Percentiles rank a stretch among this genome's conserved stretches.
Evolutionary conservation across 2,329 filamentous ascomycete genomes (phyloP).

Genomic region (Aspergillus clavatus): DNA sequence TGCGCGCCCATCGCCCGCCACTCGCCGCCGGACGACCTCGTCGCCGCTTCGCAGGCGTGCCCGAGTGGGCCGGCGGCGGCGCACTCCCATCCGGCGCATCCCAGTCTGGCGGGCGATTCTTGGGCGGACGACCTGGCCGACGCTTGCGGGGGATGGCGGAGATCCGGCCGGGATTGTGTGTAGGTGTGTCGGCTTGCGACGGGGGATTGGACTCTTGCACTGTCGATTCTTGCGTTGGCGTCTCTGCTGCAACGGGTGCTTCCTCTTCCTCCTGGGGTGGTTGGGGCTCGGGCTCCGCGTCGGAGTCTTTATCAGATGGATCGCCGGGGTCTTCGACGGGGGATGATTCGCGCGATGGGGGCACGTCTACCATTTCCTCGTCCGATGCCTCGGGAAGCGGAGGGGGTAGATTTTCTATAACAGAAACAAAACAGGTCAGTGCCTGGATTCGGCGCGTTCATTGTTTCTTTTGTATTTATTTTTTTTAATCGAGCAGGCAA

Average conservation of each 20-base stretch:
- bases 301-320: slow-evolving; percentile 21
- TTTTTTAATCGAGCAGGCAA: slow-evolving; percentile 1
- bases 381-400: slow-evolving; percentile 42
- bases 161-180: slow-evolving; percentile 43
- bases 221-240: slow-evolving; percentile 37
- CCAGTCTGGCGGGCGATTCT: slow-evolving; percentile 78
- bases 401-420: slow-evolving; percentile 40
- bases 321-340: slow-evolving; percentile 33
- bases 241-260: slow-evolving; percentile 36
- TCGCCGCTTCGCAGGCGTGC: slow-evolving; percentile 52
- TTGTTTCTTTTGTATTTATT: background rate
- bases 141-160: slow-evolving; percentile 63
- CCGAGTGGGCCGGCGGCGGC: slow-evolving; percentile 40
- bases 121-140: slow-evolving; percentile 78
- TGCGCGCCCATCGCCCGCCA: slow-evolving; percentile 65
- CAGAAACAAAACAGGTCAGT: slow-evolving; percentile 11
- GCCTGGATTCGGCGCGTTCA: slow-evolving; percentile 6
- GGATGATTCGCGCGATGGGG: slow-evolving; percentile 29
- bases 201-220: slow-evolving; percentile 40
- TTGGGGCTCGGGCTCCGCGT: slow-evolving; percentile 25
- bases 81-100: slow-evolving; percentile 53
- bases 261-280: slow-evolving; percentile 47
- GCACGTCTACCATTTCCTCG: slow-evolving; percentile 41
- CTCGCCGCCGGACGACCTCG: slow-evolving; percentile 53
- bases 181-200: slow-evolving; percentile 49